A percentile compares a stretch with the other conserved stretches of the same genome.
Conservation (phyloP, 192 early-diverging fungal genomes). For the Coemansia reversa region DNA sequence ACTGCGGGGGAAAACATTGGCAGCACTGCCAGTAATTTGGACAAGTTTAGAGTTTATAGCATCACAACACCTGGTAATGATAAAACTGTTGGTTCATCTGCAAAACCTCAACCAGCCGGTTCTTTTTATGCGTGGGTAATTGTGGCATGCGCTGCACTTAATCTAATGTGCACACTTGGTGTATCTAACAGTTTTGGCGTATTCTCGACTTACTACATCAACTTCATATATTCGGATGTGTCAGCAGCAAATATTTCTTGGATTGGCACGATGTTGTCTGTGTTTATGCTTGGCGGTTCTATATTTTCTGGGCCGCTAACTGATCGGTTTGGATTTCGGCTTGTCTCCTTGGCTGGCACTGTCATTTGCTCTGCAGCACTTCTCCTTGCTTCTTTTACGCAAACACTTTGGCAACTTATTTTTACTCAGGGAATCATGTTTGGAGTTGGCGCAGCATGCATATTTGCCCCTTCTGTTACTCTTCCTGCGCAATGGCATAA, state of each 20-base stretch:
- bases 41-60: neutral
- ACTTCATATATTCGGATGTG: slow-evolving; percentile 27
- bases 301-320: slow-evolving; percentile 33
- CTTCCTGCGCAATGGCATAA: slow-evolving; percentile 73
- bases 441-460: slow-evolving; percentile 65
- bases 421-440: slow-evolving; percentile 73
- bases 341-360: slow-evolving; percentile 22
- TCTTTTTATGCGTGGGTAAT: slow-evolving; percentile 40
- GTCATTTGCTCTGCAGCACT: slow-evolving; percentile 21
- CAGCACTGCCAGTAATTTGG: neutral
- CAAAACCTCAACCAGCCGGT: slow-evolving; percentile 13
- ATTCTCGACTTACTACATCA: slow-evolving; percentile 43
- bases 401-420: slow-evolving; percentile 65
- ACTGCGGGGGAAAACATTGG: neutral
- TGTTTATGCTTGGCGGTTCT: slow-evolving; percentile 40
- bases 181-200: slow-evolving; percentile 46
- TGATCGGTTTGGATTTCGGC: slow-evolving; percentile 37
- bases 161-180: slow-evolving; percentile 39
- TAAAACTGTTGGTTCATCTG: neutral
- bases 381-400: slow-evolving; percentile 34
- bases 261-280: slow-evolving; percentile 39
- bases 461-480: slow-evolving; percentile 70
- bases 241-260: slow-evolving; percentile 39
- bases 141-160: slow-evolving; percentile 31
- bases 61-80: neutral